Evolutionary conservation across 345 rosid genomes (phyloP), one percentile per base, ranked within the genome.

Genomic region (Salix udensis): DNA sequence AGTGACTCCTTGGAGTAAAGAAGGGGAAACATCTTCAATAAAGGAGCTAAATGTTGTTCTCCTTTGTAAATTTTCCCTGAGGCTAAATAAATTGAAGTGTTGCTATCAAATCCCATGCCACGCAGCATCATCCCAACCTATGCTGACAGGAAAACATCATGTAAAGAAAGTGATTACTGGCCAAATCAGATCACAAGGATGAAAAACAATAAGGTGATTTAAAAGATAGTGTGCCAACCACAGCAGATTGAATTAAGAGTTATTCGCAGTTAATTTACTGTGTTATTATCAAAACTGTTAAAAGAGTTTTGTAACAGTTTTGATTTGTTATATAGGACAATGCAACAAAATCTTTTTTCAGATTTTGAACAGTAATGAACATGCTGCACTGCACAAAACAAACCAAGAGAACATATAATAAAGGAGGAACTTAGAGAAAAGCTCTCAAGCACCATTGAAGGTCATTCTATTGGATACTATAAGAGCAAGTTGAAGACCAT

Each of bases 71-170:
- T 84, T 79, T 78, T 80, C 53, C 99, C 99, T 0, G 97, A 91
- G 74, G 99, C 99, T 78, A 93, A 80, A 84, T 88, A 93, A 81
- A 93, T 89, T 18, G 97, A 86, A 42, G 94, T 96, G 68, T 79
- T 88, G 81, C 90, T 93, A 84, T 85, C 94, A 74, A 96, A 96
- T 84, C 99, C 99, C 98, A 96, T 96, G 79, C 97, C 98, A 60
- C 92, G 91, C 46, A 96, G 90, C 92, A 96, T 88, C 93, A 96
- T 84, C 76, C 98, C 98, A 9, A 96, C 98, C 99, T 95, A 87
- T 84, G 82, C 85, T 88, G 85, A 90, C 94, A 73, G 72, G 70
- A 82, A 85, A 81, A 76, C 72, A 77, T 65, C 62, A 69, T 76
- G 64, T 70, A 61, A 42, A 0, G 81, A 36, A 65, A 67, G 70